Evolutionary conservation across 805 yeast species (phyloP), one percentile per base, ranked within the genome.

Genomic region (Saccharomyces eubayanus): DNA sequence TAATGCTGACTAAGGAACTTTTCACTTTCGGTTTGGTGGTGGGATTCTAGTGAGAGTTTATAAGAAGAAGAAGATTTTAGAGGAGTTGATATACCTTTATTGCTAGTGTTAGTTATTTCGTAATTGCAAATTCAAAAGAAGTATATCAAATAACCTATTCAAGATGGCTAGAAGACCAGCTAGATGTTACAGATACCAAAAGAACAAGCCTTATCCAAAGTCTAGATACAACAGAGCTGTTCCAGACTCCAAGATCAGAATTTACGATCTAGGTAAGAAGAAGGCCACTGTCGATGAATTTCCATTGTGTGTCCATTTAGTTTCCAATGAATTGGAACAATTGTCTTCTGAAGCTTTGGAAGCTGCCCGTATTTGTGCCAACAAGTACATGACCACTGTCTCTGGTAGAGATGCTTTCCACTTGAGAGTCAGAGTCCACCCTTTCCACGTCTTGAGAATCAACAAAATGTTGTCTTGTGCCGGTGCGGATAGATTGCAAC

Each of bases 391-490:
- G 78, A 92, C 98, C 84, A 94, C 82, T 80, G 76, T 88, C 69
- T 87, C 96, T 65, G 99, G 99, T 77, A 89, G 98, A 87, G 99
- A 94, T 73, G 82, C 97, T 71, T 94, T 94, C 99, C 99, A 94
- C 84, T 83, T 94, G 84, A 90, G 99, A 83, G 89, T 94, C 79
- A 91, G 99, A 83, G 98, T 91, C 74, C 99, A 94, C 81, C 99
- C 99, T 71, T 94, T 88, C 98, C 99, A 94, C 85, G 99, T 94
- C 69, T 85, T 94, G 78, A 87, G 99, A 82, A 94, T 94, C 84
- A 94, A 94, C 94, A 94, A 94, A 89, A 94, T 94, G 99, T 90
- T 94, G 96, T 94, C 99, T 75, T 94, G 99, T 85, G 99, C 99
- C 83, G 99, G 99, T 89, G 99, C 99, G 77, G 99, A 94, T 92